Base-by-base conservation (phyloP, 176 grass and related monocot species). In the Metroxylon sagu region DNA sequence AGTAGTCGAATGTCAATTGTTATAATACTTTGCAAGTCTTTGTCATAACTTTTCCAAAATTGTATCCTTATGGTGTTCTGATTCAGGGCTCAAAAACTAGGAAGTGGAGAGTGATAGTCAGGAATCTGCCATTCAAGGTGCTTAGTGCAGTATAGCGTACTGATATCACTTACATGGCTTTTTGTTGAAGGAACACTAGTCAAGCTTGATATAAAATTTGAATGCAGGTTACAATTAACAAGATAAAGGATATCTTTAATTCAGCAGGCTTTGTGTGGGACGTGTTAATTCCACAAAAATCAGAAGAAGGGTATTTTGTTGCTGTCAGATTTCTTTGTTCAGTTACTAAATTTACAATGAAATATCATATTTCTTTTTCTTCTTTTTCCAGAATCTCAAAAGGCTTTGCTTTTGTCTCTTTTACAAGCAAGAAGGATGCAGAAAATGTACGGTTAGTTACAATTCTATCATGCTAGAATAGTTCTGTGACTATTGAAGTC, bases 391-490 rank as follows among this genome's bases (percentile, higher is more conserved):
- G 93, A 70, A 56, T 73, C 50, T 97, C 93, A 53, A 97, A 96
- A 80, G 93, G 93, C 48, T 97, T 97, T 80, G 93, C 87, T 72
- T 97, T 97, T 80, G 87, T 97, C 29, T 97, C 93, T 56, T 97
- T 97, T 72, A 97, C 84, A 55, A 73, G 93, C 61, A 97, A 97
- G 71, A 72, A 88, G 43, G 86, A 91, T 70, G 93, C 93, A 73
- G 93, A 97, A 88, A 91, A 91, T 77, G 93, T 97, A 97, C 14
- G 62, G 17, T 74, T 53, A 64, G 50, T 72, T 72, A 52, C 51
- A 10, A 19, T 66, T 67, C 48, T 48, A 49, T 82, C 56, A 69
- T 59, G 51, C 15, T 61, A 74, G 14, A 48, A 68, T 23, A 73
- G 49, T 77, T 64, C 18, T 64, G 28, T 48, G 54, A 79, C 49